These are phyloP conservation scores for Candida fluviatilis DNA, from an alignment of 805 yeast genomes.

Conservation along the genomic window DNA sequence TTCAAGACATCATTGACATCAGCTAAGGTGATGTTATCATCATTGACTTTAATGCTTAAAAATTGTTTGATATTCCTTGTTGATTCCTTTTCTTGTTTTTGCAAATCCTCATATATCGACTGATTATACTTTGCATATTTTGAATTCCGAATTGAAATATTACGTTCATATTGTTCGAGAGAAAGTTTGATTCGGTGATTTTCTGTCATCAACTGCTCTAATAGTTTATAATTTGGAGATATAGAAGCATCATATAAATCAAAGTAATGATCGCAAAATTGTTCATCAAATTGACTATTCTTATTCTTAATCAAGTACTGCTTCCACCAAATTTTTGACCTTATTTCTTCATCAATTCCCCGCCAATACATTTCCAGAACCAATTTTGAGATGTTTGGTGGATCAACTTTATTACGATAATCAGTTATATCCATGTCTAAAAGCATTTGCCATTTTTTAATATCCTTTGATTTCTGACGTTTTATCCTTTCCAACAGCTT, in stretches of 20 bases:
- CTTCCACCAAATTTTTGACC: slow-evolving; percentile 50
- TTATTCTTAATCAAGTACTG: slow-evolving; percentile 16
- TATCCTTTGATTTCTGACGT: slow-evolving; percentile 34
- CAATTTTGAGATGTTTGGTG: slow-evolving; percentile 2
- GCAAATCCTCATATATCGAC: neutral
- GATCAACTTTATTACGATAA: neutral
- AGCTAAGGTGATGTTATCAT: neutral
- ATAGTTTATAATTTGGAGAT: neutral
- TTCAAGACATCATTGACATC: slow-evolving; percentile 1
- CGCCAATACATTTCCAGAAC: slow-evolving; percentile 16
- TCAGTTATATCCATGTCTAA: slow-evolving; percentile 6
- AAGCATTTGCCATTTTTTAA: slow-evolving; percentile 16
- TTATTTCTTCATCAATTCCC: slow-evolving; percentile 20
- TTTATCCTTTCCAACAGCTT: slow-evolving; percentile 26
- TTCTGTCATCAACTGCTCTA: slow-evolving; percentile 2
- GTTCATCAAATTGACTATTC: slow-evolving; percentile 8
- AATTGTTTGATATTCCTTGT: slow-evolving; percentile 4
- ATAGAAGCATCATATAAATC: slow-evolving; percentile 1
- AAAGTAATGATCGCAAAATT: slow-evolving; percentile 12
- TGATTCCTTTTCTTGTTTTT: slow-evolving; percentile 1
- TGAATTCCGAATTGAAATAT: neutral
- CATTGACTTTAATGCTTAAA: slow-evolving; percentile 1
- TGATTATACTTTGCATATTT: slow-evolving; percentile 1
- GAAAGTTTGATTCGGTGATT: neutral
- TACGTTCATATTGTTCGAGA: neutral